Base-by-base conservation (phyloP, 225 moss, liverwort and hornwort species). In the Thuidium tamariscinum region DNA sequence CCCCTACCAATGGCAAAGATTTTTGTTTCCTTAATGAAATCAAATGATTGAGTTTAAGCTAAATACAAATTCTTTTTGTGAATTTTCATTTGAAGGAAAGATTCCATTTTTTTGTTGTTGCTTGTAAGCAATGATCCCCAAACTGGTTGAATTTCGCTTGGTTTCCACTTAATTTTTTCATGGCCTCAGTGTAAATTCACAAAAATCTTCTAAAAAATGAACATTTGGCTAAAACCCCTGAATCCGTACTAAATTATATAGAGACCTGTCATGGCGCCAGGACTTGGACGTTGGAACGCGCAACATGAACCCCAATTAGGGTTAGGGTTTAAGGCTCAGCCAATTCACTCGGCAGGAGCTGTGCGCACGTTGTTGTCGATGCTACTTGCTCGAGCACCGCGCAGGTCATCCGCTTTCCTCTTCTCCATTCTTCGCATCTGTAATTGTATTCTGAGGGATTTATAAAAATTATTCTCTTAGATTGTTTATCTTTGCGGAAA, bases 321-420 rank as follows among this genome's bases (percentile, higher is more conserved):
- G 89, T 78, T 91, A 89, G 89, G 91, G 87, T 71, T 87, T 84
- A 49, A 63, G 84, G 84, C 37, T 78, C 56, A 42, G 64, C 64
- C 10, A 84, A 59, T n/a, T 41, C 72, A 21, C 57, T 30, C 30
- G 61, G 14, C 80, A 46, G 41, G 49, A 72, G 7, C 41, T 29
- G 46, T 42, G 77, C 54, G 46, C 68, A 30, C 39, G 36, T 55
- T 56, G 54, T 42, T 49, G 76, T 64, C 71, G 81, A 62, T 77
- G 91, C 84, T 46, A 62, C 82, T 86, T 78, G 82, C 82, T 83
- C 85, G 82, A 54, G 73, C 83, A 25, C 64, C 63, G 72, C 27
- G 37, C 83, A 88, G 84, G 84, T 91, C 51, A n/a, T 44, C 68
- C 42, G 36, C 46, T 84, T 41, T 69, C 42, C 46, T 59, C 51